Base-by-base conservation (phyloP, 495 filamentous ascomycete genomes). In the Penicillium cataractarum region DNA sequence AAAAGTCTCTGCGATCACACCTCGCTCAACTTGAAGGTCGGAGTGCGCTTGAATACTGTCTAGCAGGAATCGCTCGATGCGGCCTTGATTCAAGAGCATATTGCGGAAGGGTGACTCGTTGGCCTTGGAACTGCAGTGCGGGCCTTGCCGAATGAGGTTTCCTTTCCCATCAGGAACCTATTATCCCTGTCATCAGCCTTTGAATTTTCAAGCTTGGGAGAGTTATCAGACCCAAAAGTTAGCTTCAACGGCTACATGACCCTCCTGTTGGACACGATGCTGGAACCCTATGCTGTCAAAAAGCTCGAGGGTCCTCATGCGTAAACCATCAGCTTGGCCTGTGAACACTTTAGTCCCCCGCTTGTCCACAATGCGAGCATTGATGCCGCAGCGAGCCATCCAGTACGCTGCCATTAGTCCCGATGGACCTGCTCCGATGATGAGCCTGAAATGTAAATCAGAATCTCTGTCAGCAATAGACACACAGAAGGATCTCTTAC, bases 361-460 rank as follows among this genome's bases (percentile, higher is more conserved):
- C 63, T 89, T 89, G 69, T 90, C 88, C 21, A 91, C 67, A 22
- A 89, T 84, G 6, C 85, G 78, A 6, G 84, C 71, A n/a, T 81
- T 71, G 55, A 90, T 77, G 5, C 85, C 86, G 61, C 76, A 86
- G 46, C 80, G 80, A 13, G 87, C 80, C 71, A 89, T 81, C 83
- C 87, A 90, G 44, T 81, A 77, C 0, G 88, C 86, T 27, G 82
- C 80, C 82, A 88, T 88, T 9, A 90, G 77, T 50, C 83, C 87
- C 0, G 87, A 82, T 0, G 88, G 87, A n/a, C 87, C 87, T n/a
- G 87, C 86, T 9, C 88, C 88, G 24, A 89, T 72, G 32, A 90
- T 85, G 54, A 90, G 73, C 22, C 61, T 74, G 10, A 8, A 33
- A 4, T 40, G 6, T 0, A 2, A 13, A 22, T 64, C 21, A 56